phyloP scores from a whole-genome alignment of 495 filamentous ascomycete species.

The Hypomontagnella monticulosa region DNA sequence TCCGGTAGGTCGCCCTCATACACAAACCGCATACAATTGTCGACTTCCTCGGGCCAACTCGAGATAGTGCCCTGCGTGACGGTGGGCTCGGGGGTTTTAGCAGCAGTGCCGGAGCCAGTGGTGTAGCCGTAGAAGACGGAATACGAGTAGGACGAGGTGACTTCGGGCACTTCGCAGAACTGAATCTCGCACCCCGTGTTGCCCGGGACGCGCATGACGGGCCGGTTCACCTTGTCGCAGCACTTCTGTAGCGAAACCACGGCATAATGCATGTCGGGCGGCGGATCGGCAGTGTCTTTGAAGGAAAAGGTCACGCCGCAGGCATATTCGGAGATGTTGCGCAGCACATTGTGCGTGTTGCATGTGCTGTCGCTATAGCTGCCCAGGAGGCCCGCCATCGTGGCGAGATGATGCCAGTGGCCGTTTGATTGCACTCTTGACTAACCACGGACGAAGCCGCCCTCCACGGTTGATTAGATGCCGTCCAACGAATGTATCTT shows the following conservation, averaged over 20 bases:
- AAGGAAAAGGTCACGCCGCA: conserved; percentile 39
- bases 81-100: conserved; percentile 15
- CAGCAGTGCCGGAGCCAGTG: conserved; percentile 25
- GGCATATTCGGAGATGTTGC: conserved; percentile 36
- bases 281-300: conserved; percentile 23
- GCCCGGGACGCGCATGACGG: conserved; percentile 40
- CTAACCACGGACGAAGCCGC: too few relatives aligned
- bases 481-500: too few relatives aligned
- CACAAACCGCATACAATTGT: conserved; percentile 36
- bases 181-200: conserved; percentile 45
- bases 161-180: conserved; percentile 28
- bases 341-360: conserved; percentile 41
- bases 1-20: conserved; percentile 38
- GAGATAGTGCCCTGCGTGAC: conserved; percentile 10
- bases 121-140: conserved; percentile 21
- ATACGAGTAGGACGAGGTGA: conserved; percentile 18
- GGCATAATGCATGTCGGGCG: conserved; percentile 43
- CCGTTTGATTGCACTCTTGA: background rate
- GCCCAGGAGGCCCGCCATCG: conserved; percentile 31
- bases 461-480: background rate
- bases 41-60: conserved; percentile 15
- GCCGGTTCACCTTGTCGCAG: conserved; percentile 28
- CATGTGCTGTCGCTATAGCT: conserved; percentile 35
- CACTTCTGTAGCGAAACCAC: conserved; percentile 38
- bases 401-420: background rate